Percentiles rank a stretch among this genome's conserved stretches.
phyloP scores from a whole-genome alignment of 768 basidiomycete genomes.

The Rhodosporidiobolus sp. region DNA sequence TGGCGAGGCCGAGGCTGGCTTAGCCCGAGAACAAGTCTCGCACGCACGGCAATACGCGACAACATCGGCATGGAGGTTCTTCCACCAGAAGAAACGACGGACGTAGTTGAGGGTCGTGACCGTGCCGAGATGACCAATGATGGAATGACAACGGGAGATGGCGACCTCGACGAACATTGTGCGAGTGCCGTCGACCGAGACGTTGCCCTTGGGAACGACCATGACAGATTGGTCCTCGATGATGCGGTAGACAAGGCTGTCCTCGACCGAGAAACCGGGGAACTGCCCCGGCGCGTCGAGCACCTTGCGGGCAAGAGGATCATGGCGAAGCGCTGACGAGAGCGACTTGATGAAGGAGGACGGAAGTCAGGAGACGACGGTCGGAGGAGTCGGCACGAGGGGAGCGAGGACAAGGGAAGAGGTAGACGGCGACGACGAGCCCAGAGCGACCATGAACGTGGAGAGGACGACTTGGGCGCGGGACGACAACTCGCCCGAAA shows the following conservation, averaged over 20 bases:
- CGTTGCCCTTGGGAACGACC: not conserved
- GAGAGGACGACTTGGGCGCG: too few species aligned
- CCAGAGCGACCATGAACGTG: too few species aligned
- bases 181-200: not conserved
- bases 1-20: not conserved
- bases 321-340: too few species aligned
- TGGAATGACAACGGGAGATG: not conserved
- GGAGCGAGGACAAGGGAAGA: too few species aligned
- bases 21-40: constrained; percentile 16
- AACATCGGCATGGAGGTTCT: constrained; percentile 4
- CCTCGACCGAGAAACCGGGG: too few species aligned
- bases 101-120: not conserved
- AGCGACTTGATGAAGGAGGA: too few species aligned
- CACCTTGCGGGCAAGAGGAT: too few species aligned
- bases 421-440: too few species aligned
- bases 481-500: too few species aligned
- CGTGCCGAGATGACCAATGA: constrained; percentile 9
- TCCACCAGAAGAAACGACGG: constrained; percentile 15
- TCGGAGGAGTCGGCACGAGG: too few species aligned
- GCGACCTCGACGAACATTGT: not conserved
- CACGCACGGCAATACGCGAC: not conserved
- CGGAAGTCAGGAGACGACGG: too few species aligned
- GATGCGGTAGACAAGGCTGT: not conserved
- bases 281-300: too few species aligned
- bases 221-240: not conserved